Evolutionary conservation across 257 asterid genomes (phyloP).

Genomic region (Solanum neorickii): DNA sequence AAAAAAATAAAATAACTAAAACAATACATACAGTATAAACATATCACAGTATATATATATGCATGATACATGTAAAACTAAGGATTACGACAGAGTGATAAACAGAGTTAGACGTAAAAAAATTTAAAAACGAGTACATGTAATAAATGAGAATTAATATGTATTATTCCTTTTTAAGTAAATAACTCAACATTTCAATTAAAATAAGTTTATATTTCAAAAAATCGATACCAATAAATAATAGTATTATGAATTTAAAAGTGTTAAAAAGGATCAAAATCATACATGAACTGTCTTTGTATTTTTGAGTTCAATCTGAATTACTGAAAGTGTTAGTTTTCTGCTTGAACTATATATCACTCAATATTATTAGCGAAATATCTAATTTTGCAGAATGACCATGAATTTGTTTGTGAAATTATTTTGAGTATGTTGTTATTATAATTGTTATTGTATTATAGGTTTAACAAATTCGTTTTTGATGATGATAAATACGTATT

Average conservation of each 20-base stretch:
- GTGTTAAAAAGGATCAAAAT: neutral
- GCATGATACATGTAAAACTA: neutral
- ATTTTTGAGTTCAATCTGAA: neutral
- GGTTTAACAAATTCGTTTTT: rapidly evolving
- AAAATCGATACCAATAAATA: neutral
- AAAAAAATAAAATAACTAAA: neutral
- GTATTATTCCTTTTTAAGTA: too few species aligned
- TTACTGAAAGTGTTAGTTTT: too few species aligned
- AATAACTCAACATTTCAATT: neutral
- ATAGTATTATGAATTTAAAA: neutral
- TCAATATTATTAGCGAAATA: neutral
- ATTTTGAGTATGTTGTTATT: neutral
- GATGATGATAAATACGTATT: neutral
- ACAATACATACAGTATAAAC: neutral
- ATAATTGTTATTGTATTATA: neutral
- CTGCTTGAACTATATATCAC: neutral
- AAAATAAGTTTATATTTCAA: neutral
- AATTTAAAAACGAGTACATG: neutral
- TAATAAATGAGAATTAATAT: neutral
- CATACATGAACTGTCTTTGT: neutral
- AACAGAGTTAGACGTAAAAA: rapidly evolving
- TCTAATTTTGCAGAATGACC: neutral
- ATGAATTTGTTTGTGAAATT: neutral
- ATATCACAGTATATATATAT: neutral
- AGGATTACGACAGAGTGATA: neutral